Evolutionary conservation across 148 eudicot species (phyloP).

Genomic region (Arctostaphylos glauca): DNA sequence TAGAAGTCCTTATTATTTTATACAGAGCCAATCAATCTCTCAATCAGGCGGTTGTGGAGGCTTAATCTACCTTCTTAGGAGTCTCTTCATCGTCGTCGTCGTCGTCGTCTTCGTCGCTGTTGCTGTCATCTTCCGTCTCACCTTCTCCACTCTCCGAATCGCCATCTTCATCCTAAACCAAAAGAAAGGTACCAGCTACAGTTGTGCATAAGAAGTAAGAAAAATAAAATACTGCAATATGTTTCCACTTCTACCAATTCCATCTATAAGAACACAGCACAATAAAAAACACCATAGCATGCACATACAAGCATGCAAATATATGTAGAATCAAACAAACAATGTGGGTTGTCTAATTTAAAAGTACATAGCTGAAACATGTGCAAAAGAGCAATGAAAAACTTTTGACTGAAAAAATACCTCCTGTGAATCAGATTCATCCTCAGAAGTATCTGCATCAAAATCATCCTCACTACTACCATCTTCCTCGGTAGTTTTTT

Average conservation of each 20-base stretch:
- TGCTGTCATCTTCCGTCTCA: constrained; percentile 26
- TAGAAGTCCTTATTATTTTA: neutral
- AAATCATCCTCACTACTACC: constrained; percentile 33
- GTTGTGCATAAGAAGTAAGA: neutral
- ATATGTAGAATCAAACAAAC: neutral
- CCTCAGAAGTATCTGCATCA: constrained; percentile 31
- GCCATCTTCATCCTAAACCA: constrained; percentile 38
- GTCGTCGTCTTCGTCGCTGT: constrained; percentile 21
- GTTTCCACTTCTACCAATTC: neutral
- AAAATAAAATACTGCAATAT: neutral
- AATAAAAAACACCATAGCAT: neutral
- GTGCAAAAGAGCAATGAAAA: neutral
- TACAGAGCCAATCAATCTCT: neutral
- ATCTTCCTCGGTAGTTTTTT: constrained; percentile 31
- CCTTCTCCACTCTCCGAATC: constrained; percentile 29
- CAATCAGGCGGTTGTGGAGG: neutral
- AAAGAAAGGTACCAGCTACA: neutral
- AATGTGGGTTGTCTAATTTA: neutral
- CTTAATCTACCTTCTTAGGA: constrained; percentile 54
- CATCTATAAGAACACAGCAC: neutral
- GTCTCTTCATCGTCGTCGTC: constrained; percentile 58
- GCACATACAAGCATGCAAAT: no score
- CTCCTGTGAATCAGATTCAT: constrained; percentile 43
- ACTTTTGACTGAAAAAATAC: constrained; percentile 22
- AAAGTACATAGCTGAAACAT: constrained; percentile 4